Percentiles rank a stretch among this genome's conserved stretches.
phyloP scores from a whole-genome alignment of 305 asterid genomes.

The Fraxinus angustifolia region DNA sequence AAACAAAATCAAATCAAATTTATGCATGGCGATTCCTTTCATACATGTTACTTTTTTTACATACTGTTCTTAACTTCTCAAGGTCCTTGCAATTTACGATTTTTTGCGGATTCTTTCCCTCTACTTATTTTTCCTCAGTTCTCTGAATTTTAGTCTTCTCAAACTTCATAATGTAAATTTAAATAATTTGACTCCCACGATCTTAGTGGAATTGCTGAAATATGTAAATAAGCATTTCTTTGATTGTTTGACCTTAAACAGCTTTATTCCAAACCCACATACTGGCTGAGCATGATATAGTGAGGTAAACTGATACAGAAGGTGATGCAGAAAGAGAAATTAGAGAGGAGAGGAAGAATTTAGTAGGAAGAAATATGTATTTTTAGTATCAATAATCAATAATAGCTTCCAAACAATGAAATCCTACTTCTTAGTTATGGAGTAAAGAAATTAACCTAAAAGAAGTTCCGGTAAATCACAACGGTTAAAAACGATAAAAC shows the following conservation, averaged over 20 bases:
- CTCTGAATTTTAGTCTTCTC: not conserved
- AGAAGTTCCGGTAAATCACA: not conserved
- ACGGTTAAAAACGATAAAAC: not conserved
- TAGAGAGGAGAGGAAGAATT: not conserved
- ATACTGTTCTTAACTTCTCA: not conserved
- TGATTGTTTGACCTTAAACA: not conserved
- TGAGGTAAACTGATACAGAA: not conserved
- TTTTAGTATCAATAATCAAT: not conserved
- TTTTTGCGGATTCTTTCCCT: not conserved
- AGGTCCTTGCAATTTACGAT: not conserved
- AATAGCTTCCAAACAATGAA: not conserved
- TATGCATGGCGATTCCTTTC: not conserved
- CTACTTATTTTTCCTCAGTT: not conserved
- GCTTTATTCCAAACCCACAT: not conserved
- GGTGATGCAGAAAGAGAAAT: not conserved
- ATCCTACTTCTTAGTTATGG: not conserved
- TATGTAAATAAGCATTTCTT: not conserved
- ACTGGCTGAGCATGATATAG: not conserved
- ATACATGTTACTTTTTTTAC: not conserved
- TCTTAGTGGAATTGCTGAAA: not conserved
- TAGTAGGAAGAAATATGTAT: not conserved
- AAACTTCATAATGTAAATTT: not conserved
- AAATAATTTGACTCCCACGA: not conserved
- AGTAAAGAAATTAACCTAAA: not conserved
- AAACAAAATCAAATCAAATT: not conserved